These are phyloP conservation scores for Boletus mariae DNA, from an alignment of 1,284 basidiomycete genomes.

Conservation along the genomic window DNA sequence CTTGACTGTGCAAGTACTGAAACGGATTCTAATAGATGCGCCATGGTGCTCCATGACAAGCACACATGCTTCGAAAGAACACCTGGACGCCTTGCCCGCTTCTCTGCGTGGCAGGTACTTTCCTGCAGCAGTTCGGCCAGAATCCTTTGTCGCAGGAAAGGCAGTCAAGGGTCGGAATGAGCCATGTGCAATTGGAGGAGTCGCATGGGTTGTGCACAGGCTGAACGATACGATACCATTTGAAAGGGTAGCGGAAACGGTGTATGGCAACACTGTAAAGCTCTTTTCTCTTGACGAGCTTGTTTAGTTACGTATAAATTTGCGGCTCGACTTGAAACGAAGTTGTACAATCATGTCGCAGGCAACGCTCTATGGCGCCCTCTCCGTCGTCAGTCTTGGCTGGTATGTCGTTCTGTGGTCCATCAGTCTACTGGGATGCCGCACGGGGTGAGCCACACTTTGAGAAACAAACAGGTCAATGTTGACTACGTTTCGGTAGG, in stretches of 20 bases:
- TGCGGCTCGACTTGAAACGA: neutral
- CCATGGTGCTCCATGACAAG: constrained; percentile 84
- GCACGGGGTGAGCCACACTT: constrained; percentile 63
- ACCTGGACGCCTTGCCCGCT: constrained; percentile 53
- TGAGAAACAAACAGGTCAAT: constrained; percentile 1
- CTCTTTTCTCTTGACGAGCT: constrained; percentile 54
- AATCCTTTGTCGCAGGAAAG: constrained; percentile 60
- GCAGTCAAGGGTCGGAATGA: constrained; percentile 85
- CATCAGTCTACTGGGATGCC: constrained; percentile 74
- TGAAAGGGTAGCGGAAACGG: constrained; percentile 57
- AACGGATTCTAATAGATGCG: constrained; percentile 48
- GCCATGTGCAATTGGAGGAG: constrained; percentile 66
- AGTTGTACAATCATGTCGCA: constrained; percentile 14
- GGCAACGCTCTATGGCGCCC: constrained; percentile 8
- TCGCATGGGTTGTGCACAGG: constrained; percentile 74
- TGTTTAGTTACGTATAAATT: constrained; percentile 14
- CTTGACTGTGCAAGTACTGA: neutral
- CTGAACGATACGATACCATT: constrained; percentile 53
- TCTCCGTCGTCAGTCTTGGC: constrained; percentile 49
- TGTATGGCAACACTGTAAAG: constrained; percentile 65
- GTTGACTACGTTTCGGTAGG: constrained; percentile 39
- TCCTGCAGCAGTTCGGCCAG: constrained; percentile 58
- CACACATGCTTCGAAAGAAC: constrained; percentile 67
- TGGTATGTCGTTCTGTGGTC: constrained; percentile 78
- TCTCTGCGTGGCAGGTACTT: constrained; percentile 50